phyloP scores from a whole-genome alignment of 495 filamentous ascomycete species.

The Penicillium longicatenatum region DNA sequence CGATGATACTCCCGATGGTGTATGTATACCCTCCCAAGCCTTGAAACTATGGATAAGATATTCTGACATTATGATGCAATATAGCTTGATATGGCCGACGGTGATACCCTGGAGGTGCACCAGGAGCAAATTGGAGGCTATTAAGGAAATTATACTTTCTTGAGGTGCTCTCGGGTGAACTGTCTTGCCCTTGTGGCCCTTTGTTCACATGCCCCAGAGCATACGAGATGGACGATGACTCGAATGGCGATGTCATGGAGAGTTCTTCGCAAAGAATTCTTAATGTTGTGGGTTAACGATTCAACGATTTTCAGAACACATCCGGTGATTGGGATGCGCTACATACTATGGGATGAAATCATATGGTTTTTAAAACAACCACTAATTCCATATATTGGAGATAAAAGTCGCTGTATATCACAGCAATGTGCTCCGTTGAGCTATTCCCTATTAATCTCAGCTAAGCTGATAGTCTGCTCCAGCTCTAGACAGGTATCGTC shows the following conservation, averaged over 20 bases:
- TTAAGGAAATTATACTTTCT: slow-evolving; percentile 22
- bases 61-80: slow-evolving; percentile 1
- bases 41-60: neutral
- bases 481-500: neutral
- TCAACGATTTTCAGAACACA: slow-evolving; percentile 20
- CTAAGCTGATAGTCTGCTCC: neutral
- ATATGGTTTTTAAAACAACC: neutral
- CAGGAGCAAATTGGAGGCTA: slow-evolving; percentile 93
- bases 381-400: neutral
- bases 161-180: neutral
- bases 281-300: slow-evolving; percentile 19
- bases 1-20: slow-evolving; percentile 86
- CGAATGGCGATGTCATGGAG: neutral
- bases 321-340: slow-evolving; percentile 2
- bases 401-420: neutral
- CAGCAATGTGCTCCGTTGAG: neutral
- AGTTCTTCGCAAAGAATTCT: slow-evolving; percentile 9
- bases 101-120: slow-evolving; percentile 96
- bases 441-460: neutral
- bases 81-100: slow-evolving; percentile 95
- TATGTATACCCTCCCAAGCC: slow-evolving; percentile 51
- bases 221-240: neutral
- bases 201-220: neutral
- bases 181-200: neutral
- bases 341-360: slow-evolving; percentile 8